Evolutionary conservation across 148 eudicot genomes (phyloP), one percentile per base, ranked within the genome.

Genomic region (Fagopyrum esculentum): DNA sequence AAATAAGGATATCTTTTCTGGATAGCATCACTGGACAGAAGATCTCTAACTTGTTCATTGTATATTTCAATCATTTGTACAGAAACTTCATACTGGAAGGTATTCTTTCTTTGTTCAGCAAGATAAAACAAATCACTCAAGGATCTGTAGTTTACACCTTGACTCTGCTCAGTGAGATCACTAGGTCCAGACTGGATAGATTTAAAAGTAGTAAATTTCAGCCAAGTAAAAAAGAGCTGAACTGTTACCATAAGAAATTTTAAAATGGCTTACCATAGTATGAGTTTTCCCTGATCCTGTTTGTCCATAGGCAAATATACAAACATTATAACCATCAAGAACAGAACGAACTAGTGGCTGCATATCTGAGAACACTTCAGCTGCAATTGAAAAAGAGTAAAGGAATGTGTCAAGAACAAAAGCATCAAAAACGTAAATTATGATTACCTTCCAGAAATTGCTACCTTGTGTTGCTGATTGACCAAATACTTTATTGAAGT

Each of bases 61-160:
- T 94, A 94, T 70, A 94, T 94, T 82, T 94, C 98, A 80, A 91
- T 94, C 98, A 94, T 94, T 81, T 94, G 98, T 76, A 94, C 98
- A 78, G 89, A 90, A 75, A 94, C 96, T 75, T 94, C 97, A 73
- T 93, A 93, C 52, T 76, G 83, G 76, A 94, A 87, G n/a, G 91
- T 85, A 71, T 86, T 87, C 85, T 80, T 87, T 74, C 97, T 91
- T 77, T 91, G 90, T 80, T 90, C 93, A 15, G 93, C 87, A 10
- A 91, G 85, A 61, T 85, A 83, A 86, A 94, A 94, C 76, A 92
- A 82, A 83, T 94, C 96, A 45, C 93, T 79, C 78, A 94, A 80
- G 55, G 98, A 93, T 78, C 98, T 89, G 83, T 91, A 91, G 77
- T 94, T 94, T 30, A 94, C 97, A 77, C 98, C 98, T 90, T 86